Percentiles rank a stretch among this genome's conserved stretches.
Evolutionary conservation across 805 yeast species (phyloP).

Genomic region (Candida berthetii): DNA sequence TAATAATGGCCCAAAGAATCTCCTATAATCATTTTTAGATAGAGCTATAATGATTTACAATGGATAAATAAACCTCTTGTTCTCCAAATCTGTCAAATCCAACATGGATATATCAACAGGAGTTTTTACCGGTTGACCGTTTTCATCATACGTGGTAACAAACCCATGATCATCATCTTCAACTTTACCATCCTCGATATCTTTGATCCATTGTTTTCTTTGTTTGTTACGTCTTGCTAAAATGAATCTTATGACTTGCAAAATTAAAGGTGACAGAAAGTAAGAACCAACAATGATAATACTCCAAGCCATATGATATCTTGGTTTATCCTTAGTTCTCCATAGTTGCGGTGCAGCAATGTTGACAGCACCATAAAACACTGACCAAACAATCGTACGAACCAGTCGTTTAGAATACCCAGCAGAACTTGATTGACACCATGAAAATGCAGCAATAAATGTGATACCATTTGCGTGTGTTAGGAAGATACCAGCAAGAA

Average conservation of each 20-base stretch:
- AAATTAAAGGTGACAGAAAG: constrained; percentile 27
- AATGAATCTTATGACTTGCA: constrained; percentile 30
- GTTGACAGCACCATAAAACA: constrained; percentile 34
- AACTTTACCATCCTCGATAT: constrained; percentile 16
- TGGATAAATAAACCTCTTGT: constrained; percentile 46
- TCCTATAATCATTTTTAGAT: too few relatives aligned
- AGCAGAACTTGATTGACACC: constrained; percentile 20
- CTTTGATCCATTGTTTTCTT: constrained; percentile 19
- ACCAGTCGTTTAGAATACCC: constrained; percentile 39
- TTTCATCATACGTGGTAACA: constrained; percentile 17
- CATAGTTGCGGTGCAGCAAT: constrained; percentile 44
- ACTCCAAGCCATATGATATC: constrained; percentile 38
- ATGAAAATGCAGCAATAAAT: constrained; percentile 17
- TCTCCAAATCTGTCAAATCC: constrained; percentile 50
- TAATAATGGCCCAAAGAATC: too few relatives aligned
- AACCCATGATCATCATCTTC: constrained; percentile 19
- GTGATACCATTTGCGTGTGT: constrained; percentile 22
- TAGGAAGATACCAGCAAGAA: constrained; percentile 24
- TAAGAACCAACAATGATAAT: constrained; percentile 42
- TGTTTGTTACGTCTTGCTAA: constrained; percentile 29
- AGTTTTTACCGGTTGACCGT: constrained; percentile 15
- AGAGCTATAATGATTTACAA: too few relatives aligned
- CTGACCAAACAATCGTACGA: constrained; percentile 31
- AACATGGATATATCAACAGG: constrained; percentile 34
- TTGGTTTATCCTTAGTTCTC: constrained; percentile 33